Evolutionary conservation across 345 rosid genomes (phyloP).

Genomic region (Stellera chamaejasme): DNA sequence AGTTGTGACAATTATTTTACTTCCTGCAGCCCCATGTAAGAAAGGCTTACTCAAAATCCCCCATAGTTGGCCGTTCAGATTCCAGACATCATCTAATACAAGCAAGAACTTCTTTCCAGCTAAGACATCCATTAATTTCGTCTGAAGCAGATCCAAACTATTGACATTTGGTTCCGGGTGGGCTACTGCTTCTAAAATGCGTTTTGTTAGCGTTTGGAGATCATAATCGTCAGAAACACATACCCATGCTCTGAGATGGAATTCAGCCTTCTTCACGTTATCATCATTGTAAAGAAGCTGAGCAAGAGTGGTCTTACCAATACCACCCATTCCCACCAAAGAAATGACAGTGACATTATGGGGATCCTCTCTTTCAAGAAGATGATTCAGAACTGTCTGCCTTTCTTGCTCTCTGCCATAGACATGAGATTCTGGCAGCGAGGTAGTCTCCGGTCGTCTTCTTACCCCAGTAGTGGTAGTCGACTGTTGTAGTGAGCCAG

Average conservation of each 20-base stretch:
- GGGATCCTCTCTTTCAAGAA: background rate
- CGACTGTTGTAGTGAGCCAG: too few species aligned
- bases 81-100: conserved; percentile 7
- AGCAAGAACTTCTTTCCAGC: background rate
- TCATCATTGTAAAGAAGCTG: conserved; percentile 17
- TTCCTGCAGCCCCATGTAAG: conserved; percentile 1
- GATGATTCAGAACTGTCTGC: conserved; percentile 4
- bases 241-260: conserved; percentile 16
- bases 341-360: conserved; percentile 8
- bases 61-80: background rate
- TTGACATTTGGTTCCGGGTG: background rate
- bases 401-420: conserved; percentile 22
- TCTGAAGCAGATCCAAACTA: conserved; percentile 5
- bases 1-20: conserved; percentile 28
- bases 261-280: background rate
- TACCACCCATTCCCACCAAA: conserved; percentile 12
- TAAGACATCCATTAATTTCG: background rate
- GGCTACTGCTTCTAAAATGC: background rate
- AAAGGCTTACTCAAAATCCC: background rate
- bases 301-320: conserved; percentile 28
- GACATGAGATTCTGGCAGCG: too few species aligned
- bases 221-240: conserved; percentile 17
- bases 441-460: too few species aligned
- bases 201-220: conserved; percentile 1
- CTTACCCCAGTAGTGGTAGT: too few species aligned